A percentile compares a stretch with the other conserved stretches of the same genome.
Conservation (phyloP, 2,329 filamentous ascomycete genomes). For the Stemphylium vesicarium region DNA sequence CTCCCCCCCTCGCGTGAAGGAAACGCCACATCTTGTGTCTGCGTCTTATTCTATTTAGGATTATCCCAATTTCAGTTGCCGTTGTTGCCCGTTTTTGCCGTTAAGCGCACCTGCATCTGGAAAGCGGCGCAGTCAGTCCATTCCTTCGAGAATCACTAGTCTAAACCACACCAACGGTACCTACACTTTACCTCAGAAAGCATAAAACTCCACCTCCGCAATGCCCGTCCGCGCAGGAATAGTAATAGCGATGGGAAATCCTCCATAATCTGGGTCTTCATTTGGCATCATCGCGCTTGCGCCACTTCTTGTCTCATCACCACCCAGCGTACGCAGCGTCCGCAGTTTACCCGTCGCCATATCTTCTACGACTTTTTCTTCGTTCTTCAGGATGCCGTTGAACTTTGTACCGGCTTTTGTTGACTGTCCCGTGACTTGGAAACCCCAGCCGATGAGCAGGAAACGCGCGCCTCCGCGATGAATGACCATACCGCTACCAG, state of each 20-base stretch:
- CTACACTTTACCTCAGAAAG: not conserved
- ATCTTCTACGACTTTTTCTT: slow-evolving; percentile 51
- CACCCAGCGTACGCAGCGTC: slow-evolving; percentile 50
- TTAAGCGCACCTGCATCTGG: too few species aligned
- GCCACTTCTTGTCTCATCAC: slow-evolving; percentile 58
- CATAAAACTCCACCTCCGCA: slow-evolving; percentile 22
- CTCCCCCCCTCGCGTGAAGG: too few species aligned
- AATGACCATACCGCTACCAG: slow-evolving; percentile 54
- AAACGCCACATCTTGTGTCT: too few species aligned
- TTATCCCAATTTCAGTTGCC: too few species aligned
- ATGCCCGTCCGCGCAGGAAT: slow-evolving; percentile 57
- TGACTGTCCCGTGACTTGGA: slow-evolving; percentile 47
- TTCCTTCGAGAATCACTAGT: too few species aligned
- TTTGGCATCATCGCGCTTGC: slow-evolving; percentile 62
- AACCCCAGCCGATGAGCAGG: slow-evolving; percentile 55
- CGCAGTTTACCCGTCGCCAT: slow-evolving; percentile 46
- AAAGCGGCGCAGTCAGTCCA: too few species aligned
- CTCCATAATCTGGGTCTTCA: slow-evolving; percentile 63
- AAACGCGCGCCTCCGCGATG: slow-evolving; percentile 50
- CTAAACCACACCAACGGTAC: too few species aligned
- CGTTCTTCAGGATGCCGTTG: slow-evolving; percentile 53
- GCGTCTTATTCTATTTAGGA: too few species aligned
- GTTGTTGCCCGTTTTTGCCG: too few species aligned
- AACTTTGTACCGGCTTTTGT: slow-evolving; percentile 44
- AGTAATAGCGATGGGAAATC: slow-evolving; percentile 62